Evolutionary conservation across 2,329 filamentous ascomycete species (phyloP).

Genomic region (Epichloe baconii): DNA sequence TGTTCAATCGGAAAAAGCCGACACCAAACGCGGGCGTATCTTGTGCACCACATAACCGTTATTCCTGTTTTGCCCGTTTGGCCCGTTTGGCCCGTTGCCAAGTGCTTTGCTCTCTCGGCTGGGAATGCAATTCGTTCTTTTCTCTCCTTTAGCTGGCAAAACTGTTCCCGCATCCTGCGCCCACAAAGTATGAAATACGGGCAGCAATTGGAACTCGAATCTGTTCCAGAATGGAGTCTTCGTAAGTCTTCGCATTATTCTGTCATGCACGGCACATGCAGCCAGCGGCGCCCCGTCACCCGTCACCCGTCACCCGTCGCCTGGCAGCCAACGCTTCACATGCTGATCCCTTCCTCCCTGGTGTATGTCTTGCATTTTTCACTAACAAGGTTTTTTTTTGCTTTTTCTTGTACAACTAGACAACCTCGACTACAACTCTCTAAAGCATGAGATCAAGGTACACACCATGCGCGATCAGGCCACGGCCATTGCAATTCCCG

Average conservation of each 20-base stretch:
- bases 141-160: neutral
- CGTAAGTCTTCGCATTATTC: slow-evolving; percentile 33
- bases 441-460: slow-evolving; percentile 74
- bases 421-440: slow-evolving; percentile 80
- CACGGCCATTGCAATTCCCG: slow-evolving; percentile 60
- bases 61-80: no score
- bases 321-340: neutral
- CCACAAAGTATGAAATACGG: slow-evolving; percentile 26
- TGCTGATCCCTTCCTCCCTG: neutral
- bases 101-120: neutral
- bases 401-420: slow-evolving; percentile 31
- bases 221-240: slow-evolving; percentile 70
- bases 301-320: neutral
- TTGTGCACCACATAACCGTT: no score
- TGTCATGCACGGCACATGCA: neutral
- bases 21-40: no score
- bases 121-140: neutral
- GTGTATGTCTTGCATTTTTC: neutral
- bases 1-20: no score
- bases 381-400: neutral
- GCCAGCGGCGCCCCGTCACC: neutral
- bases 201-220: slow-evolving; percentile 54
- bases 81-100: no score
- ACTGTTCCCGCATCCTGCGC: neutral
- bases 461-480: slow-evolving; percentile 62